Percentiles rank a stretch among this genome's conserved stretches.
phyloP scores from a whole-genome alignment of 2,329 filamentous ascomycete genomes.

The Clarireedia homoeocarpa region DNA sequence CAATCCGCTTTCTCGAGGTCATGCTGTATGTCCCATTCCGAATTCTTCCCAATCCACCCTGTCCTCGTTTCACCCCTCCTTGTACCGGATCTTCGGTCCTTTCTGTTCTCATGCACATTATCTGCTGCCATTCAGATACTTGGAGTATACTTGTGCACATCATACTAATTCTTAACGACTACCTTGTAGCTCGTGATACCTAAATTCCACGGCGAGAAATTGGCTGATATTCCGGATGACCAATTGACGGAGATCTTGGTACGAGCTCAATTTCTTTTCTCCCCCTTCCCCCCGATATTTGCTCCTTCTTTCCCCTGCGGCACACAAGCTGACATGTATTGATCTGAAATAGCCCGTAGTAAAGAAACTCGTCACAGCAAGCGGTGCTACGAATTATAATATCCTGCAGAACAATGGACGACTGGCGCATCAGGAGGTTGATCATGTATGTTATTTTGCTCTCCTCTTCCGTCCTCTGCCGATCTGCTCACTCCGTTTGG shows the following conservation, averaged over 20 bases:
- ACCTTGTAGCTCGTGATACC: conserved; percentile 72
- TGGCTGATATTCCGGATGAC: conserved; percentile 89
- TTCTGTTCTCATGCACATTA: not conserved
- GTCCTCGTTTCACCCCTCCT: not conserved
- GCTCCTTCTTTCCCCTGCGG: not conserved
- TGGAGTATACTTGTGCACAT: not conserved
- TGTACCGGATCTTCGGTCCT: not conserved
- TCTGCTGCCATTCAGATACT: not conserved
- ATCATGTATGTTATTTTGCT: conserved; percentile 60
- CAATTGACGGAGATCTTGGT: conserved; percentile 75
- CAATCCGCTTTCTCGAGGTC: conserved; percentile 77
- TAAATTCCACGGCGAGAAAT: conserved; percentile 87
- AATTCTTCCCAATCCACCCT: not conserved
- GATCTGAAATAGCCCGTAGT: conserved; percentile 54
- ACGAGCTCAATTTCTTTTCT: conserved; percentile 23
- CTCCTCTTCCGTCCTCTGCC: not conserved
- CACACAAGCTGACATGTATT: not conserved
- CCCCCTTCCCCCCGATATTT: too few relatives aligned
- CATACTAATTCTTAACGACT: not conserved
- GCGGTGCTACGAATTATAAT: conserved; percentile 77
- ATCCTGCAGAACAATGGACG: conserved; percentile 93
- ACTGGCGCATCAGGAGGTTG: conserved; percentile 85
- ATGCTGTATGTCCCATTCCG: conserved; percentile 57
- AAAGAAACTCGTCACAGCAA: conserved; percentile 77
- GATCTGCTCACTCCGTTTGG: not conserved